A percentile compares a stretch with the other conserved stretches of the same genome.
phyloP scores from a whole-genome alignment of 1,284 basidiomycete genomes.

The Pseudozyma thailandica region DNA sequence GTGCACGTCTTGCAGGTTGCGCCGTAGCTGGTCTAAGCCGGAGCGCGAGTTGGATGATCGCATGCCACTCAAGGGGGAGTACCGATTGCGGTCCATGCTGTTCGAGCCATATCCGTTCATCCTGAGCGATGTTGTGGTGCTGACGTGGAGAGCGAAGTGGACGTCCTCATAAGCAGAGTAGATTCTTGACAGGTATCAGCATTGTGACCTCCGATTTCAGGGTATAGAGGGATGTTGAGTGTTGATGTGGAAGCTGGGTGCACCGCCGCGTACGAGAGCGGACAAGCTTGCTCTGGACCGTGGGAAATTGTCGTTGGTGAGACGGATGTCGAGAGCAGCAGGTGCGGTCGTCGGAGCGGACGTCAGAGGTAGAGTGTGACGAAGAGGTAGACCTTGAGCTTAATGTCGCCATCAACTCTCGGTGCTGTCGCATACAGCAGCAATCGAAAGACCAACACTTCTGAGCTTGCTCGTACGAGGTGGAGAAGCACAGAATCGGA shows the following conservation, averaged over 20 bases:
- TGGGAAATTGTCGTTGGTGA: too few relatives aligned
- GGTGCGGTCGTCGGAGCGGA: neutral
- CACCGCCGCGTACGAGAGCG: too few relatives aligned
- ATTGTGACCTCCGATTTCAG: too few relatives aligned
- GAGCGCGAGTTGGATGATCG: neutral
- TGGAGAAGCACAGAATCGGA: neutral
- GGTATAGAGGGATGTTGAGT: too few relatives aligned
- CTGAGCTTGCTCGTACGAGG: neutral
- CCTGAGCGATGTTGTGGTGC: constrained; percentile 1
- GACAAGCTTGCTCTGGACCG: too few relatives aligned
- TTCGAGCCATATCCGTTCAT: constrained; percentile 6
- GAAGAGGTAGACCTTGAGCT: neutral
- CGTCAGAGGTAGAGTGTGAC: neutral
- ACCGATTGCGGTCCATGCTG: neutral
- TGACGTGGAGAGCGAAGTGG: too few relatives aligned
- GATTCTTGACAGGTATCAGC: too few relatives aligned
- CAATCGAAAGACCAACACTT: constrained; percentile 2
- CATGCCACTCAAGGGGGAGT: neutral
- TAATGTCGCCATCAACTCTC: neutral
- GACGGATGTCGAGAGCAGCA: neutral
- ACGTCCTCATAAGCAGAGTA: too few relatives aligned
- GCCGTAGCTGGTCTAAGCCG: constrained; percentile 18
- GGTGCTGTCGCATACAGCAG: neutral
- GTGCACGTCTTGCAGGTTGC: constrained; percentile 16
- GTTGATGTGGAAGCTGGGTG: too few relatives aligned